Percentiles rank a stretch among this genome's conserved stretches.
Evolutionary conservation across 192 early-diverging fungal species (phyloP).

Genomic region (Coemansia sp.): DNA sequence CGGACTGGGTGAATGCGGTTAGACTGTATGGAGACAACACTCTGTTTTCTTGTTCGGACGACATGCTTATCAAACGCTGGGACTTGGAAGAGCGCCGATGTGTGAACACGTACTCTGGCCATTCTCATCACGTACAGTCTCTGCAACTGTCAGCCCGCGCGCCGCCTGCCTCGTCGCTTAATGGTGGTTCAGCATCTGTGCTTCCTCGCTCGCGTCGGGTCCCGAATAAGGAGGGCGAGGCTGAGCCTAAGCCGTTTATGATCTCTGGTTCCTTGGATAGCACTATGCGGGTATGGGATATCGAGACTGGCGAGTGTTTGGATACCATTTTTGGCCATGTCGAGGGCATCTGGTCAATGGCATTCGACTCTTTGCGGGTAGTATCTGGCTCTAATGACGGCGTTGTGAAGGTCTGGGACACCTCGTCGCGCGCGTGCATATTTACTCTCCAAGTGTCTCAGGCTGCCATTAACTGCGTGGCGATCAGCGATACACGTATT

Average conservation of each 20-base stretch:
- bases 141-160: slow-evolving; percentile 46
- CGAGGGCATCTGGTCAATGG: slow-evolving; percentile 82
- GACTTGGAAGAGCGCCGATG: slow-evolving; percentile 74
- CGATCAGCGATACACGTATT: slow-evolving; percentile 86
- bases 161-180: slow-evolving; percentile 19
- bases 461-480: slow-evolving; percentile 78
- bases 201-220: neutral
- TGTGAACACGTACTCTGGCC: slow-evolving; percentile 70
- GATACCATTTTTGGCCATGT: slow-evolving; percentile 79
- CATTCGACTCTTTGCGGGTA: slow-evolving; percentile 75
- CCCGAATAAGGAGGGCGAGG: slow-evolving; percentile 2
- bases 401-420: slow-evolving; percentile 78
- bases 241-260: slow-evolving; percentile 54
- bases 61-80: slow-evolving; percentile 82
- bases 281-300: slow-evolving; percentile 91
- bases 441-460: slow-evolving; percentile 67
- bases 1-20: slow-evolving; percentile 92
- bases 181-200: neutral
- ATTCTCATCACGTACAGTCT: slow-evolving; percentile 76
- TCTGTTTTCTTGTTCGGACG: slow-evolving; percentile 87
- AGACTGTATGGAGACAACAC: slow-evolving; percentile 69
- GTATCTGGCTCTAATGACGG: slow-evolving; percentile 71
- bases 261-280: slow-evolving; percentile 86
- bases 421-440: slow-evolving; percentile 67
- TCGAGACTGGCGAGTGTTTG: slow-evolving; percentile 75